phyloP scores from a whole-genome alignment of 2,329 filamentous ascomycete genomes.

The Ascochyta clinopodiicola region DNA sequence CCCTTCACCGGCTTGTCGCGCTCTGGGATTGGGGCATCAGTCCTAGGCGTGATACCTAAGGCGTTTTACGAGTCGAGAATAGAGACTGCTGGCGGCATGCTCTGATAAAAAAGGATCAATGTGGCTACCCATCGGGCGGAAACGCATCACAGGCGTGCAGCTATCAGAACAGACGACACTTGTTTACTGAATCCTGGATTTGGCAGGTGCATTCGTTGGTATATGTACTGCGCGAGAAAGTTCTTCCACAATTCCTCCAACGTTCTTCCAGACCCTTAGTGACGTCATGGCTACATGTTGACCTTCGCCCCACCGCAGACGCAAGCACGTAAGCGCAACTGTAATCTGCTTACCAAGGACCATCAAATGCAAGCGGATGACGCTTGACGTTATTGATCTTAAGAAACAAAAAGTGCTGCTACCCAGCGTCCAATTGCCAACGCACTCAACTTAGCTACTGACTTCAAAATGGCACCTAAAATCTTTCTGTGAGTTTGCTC shows the following conservation, averaged over 20 bases:
- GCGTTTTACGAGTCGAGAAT: too few species aligned
- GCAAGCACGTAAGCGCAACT: neutral
- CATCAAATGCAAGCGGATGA: neutral
- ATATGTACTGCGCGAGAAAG: neutral
- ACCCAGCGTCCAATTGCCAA: neutral
- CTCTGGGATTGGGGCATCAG: too few species aligned
- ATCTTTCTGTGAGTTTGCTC: constrained; percentile 29
- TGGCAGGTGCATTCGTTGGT: neutral
- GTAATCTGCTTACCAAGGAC: constrained; percentile 2
- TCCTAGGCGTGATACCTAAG: too few species aligned
- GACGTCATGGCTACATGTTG: constrained; percentile 7
- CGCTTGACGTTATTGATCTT: neutral
- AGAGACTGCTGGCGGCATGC: too few species aligned
- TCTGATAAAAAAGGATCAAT: too few species aligned
- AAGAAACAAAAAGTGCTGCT: neutral
- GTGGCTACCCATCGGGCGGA: too few species aligned
- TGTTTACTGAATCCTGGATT: neutral
- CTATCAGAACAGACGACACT: too few species aligned
- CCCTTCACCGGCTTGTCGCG: too few species aligned
- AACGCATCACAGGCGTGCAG: too few species aligned
- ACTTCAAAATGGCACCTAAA: constrained; percentile 27
- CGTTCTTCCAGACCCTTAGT: constrained; percentile 1
- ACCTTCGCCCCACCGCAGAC: neutral
- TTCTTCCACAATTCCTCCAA: constrained; percentile 4
- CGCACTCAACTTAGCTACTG: neutral